phyloP scores from a whole-genome alignment of 106 monocot genomes.

The Agapanthus africanus region DNA sequence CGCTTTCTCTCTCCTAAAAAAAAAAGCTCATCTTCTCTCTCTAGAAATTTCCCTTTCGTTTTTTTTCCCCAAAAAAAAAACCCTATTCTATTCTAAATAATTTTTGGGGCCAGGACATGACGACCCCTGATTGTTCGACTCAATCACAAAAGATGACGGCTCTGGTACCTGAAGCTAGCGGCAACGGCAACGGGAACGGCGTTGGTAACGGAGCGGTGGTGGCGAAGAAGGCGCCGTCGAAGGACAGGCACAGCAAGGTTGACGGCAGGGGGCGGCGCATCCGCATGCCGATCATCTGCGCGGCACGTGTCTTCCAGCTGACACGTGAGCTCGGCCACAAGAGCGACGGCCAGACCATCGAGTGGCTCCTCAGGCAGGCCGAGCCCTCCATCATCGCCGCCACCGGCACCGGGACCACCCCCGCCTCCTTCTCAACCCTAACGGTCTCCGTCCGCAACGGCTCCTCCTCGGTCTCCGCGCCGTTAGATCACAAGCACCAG shows the following conservation, averaged over 20 bases:
- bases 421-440: constrained; percentile 27
- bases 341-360: constrained; percentile 23
- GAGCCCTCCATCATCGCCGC: constrained; percentile 46
- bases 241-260: constrained; percentile 38
- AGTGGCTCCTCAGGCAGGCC: constrained; percentile 36
- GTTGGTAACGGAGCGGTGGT: background rate
- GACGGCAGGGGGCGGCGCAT: constrained; percentile 37
- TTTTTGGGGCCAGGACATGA: background rate
- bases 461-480: constrained; percentile 10
- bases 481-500: no score
- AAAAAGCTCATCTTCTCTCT: no score
- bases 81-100: background rate
- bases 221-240: constrained; percentile 30
- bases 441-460: constrained; percentile 16
- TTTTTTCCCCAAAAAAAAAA: background rate
- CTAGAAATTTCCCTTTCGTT: background rate
- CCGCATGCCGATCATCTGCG: constrained; percentile 33
- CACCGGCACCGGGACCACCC: constrained; percentile 39
- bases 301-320: no score
- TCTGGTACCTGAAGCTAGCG: no score
- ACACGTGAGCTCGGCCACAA: constrained; percentile 29
- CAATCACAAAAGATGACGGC: background rate
- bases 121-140: background rate
- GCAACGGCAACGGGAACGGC: background rate
- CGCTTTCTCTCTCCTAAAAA: no score